Evolutionary conservation across 2,329 filamentous ascomycete species (phyloP), one percentile per base, ranked within the genome.

Genomic region (Aureobasidium vineae): DNA sequence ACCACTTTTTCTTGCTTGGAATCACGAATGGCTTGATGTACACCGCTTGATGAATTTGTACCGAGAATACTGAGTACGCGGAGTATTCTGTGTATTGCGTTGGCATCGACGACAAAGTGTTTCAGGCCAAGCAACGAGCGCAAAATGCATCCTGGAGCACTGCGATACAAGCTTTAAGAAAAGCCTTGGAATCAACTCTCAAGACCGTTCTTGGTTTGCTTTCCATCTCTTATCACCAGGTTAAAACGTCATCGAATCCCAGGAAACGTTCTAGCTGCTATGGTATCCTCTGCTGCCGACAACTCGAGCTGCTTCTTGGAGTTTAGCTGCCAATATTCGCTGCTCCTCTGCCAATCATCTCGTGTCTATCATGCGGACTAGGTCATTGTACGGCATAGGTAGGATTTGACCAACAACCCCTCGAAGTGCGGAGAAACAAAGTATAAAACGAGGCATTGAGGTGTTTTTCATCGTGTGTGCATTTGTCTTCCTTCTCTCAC

Each of bases 231-330:
- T 63, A 63, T 63, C 59, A 50, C 19, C 28, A 19, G 33, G 31
- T 15, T 21, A 38, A 19, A 23, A 63, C 59, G 59, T 63, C 59
- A 63, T 63, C 6, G 21, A n/a, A 21, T 50, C 40, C 59, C 45
- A 23, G 21, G 13, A n/a, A 28, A 40, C 33, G 5, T 15, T 26
- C 28, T 40, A 63, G 59, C 43, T 40, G 31, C 45, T 63, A 50
- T 63, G 43, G 59, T 11, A 63, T 50, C 19, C 28, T 26, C 56
- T 50, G 21, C 45, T 50, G 16, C 41, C 57, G 57, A 41, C 57
- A 19, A 36, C 47, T 33, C 59, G 59, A 63, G 59, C 59, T 63
- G 43, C 59, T 63, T 63, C 31, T 63, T 63, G 45, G 31, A 63
- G 59, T 63, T 63, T 63, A 63, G 59, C 45, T 63, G 59, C 59